A percentile compares a stretch with the other conserved stretches of the same genome.
Conservation (phyloP, 2,329 filamentous ascomycete species). For the Scytalidium lignicola region DNA sequence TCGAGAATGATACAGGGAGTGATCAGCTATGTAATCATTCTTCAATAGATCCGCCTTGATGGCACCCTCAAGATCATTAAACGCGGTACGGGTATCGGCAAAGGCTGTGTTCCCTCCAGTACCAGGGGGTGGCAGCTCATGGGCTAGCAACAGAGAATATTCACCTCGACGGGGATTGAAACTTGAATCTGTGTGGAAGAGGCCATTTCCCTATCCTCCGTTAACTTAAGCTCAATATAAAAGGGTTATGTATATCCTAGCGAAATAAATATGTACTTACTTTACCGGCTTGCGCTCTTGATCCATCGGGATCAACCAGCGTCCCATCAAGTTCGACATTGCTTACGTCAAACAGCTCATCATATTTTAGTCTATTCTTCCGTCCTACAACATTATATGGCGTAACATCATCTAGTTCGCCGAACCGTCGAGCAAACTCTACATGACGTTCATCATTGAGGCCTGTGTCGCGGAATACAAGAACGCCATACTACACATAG, state of each 20-base stretch:
- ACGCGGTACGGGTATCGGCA: slow-evolving; percentile 48
- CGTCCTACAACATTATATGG: slow-evolving; percentile 42
- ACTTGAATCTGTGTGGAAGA: slow-evolving; percentile 51
- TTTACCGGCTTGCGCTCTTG: slow-evolving; percentile 15
- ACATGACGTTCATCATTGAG: slow-evolving; percentile 48
- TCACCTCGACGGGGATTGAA: slow-evolving; percentile 50
- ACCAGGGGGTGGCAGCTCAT: slow-evolving; percentile 40
- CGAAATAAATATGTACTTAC: slow-evolving; percentile 2
- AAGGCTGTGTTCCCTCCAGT: slow-evolving; percentile 48
- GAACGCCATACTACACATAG: slow-evolving; percentile 46
- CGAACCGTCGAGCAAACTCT: slow-evolving; percentile 44
- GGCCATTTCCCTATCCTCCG: slow-evolving; percentile 31
- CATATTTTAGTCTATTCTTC: slow-evolving; percentile 37
- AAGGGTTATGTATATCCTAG: no score
- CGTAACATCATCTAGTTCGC: slow-evolving; percentile 49
- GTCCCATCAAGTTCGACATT: slow-evolving; percentile 46
- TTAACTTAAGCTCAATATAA: no score
- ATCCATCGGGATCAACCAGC: slow-evolving; percentile 10
- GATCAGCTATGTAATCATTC: slow-evolving; percentile 41
- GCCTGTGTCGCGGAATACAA: slow-evolving; percentile 44
- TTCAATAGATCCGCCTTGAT: slow-evolving; percentile 24
- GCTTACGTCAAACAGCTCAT: slow-evolving; percentile 52
- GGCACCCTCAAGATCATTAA: slow-evolving; percentile 36
- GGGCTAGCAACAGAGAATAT: slow-evolving; percentile 46
- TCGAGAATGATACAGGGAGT: slow-evolving; percentile 47